Percentiles rank a stretch among this genome's conserved stretches.
Evolutionary conservation across 208 protist genomes (phyloP).

Genomic region (Trypanosoma boissoni): DNA sequence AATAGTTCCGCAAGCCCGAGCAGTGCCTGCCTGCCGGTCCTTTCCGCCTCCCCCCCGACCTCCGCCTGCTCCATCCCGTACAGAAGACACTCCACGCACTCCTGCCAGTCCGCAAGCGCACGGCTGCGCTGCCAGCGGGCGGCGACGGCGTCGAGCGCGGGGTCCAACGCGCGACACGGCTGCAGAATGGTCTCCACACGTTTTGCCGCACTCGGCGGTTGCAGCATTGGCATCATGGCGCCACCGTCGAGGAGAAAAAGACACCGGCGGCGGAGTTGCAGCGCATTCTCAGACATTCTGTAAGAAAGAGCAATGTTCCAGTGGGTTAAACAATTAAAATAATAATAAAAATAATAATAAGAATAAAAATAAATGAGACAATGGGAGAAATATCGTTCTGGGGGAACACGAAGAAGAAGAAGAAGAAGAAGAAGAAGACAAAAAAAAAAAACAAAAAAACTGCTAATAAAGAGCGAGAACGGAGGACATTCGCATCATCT

Average conservation of each 20-base stretch:
- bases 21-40: neutral
- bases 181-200: conserved; percentile 5
- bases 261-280: conserved; percentile 62
- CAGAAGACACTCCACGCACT: conserved; percentile 50
- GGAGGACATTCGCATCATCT: neutral
- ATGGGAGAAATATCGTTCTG: no score
- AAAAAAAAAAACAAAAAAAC: conserved; percentile 2
- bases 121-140: conserved; percentile 3
- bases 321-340: neutral
- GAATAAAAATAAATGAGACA: conserved; percentile 4
- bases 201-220: neutral
- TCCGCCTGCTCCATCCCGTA: conserved; percentile 26
- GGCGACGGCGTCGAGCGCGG: neutral
- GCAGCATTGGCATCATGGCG: conserved; percentile 23
- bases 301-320: neutral
- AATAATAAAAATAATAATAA: neutral
- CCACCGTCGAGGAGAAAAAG: conserved; percentile 57
- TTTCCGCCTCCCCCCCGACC: neutral
- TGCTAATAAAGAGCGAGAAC: neutral
- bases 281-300: conserved; percentile 15
- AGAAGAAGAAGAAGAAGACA: neutral
- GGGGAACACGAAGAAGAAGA: neutral
- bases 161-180: neutral
- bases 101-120: conserved; percentile 35
- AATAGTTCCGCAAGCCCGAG: conserved; percentile 12